Conservation (phyloP, 176 grass and related monocot species). For the Coix lacrymajobi region DNA sequence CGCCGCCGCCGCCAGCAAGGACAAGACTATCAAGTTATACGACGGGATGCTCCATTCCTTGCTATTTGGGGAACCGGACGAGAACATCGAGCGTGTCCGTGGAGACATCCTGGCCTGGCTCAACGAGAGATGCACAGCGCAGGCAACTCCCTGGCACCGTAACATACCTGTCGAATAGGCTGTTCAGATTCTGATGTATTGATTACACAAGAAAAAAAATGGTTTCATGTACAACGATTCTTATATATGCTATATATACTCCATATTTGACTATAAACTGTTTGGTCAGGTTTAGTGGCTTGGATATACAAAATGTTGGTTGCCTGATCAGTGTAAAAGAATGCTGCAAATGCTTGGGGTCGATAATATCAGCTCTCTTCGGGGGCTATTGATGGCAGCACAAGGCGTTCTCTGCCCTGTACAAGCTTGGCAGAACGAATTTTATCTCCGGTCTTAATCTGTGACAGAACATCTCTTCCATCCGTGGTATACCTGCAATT, state of each 20-base stretch:
- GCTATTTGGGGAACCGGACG: constrained; percentile 75
- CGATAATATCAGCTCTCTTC: constrained; percentile 55
- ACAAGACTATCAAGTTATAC: constrained; percentile 89
- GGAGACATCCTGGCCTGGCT: constrained; percentile 79
- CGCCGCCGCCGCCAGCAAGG: constrained; percentile 62
- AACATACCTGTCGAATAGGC: not conserved
- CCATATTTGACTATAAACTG: not conserved
- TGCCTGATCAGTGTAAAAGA: constrained; percentile 38
- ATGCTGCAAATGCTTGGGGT: not conserved
- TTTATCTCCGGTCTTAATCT: constrained; percentile 86
- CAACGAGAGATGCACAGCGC: constrained; percentile 47
- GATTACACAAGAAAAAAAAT: not conserved
- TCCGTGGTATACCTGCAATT: constrained; percentile 65
- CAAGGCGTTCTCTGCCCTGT: constrained; percentile 71
- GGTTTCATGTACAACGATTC: constrained; percentile 26
- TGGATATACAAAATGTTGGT: constrained; percentile 33
- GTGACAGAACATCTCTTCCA: constrained; percentile 74
- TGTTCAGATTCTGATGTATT: not conserved
- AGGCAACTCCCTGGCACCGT: not conserved
- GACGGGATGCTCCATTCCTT: constrained; percentile 95
- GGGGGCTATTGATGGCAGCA: constrained; percentile 40
- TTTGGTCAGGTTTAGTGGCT: constrained; percentile 23
- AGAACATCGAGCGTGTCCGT: constrained; percentile 67
- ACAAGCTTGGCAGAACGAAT: constrained; percentile 81
- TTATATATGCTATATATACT: not conserved